Base-by-base conservation (phyloP, 2,329 filamentous ascomycete genomes). In the Trichoderma polysporum region DNA sequence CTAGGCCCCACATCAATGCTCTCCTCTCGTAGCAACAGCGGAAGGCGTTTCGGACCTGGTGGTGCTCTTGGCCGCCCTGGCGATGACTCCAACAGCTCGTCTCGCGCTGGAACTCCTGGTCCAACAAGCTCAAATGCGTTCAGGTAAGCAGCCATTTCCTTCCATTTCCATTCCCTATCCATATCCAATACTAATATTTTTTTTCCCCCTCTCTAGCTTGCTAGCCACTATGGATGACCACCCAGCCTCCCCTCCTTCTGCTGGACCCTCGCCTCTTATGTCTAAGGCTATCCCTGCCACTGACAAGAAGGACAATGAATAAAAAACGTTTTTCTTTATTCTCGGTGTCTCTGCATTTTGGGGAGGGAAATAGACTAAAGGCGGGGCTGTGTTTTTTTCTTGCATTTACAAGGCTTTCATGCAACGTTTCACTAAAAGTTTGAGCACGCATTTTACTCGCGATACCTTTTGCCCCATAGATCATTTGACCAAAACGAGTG, bases 1-100 rank as follows among this genome's bases (percentile, higher is more conserved):
- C 80, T 98, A 70, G 94, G 93, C 33, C 94, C 95, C 13, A 90
- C 91, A 61, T 94, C 92, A 69, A 91, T 97, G 85, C 91, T 97
- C 74, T 89, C 87, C 71, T 92, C 91, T n/a, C 90, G 95, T 71
- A 96, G 92, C 83, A 94, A 93, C 83, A 97, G 94, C 76, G 92
- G 93, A 70, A 89, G 93, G 72, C 89, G 90, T 76, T 85, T 95
- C 73, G 91, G 91, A 68, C 91, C 91, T 71, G 90, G 90, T 74
- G 87, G 90, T 73, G 85, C 90, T 71, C 83, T 94, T 71, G 87
- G 87, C 72, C 88, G 91, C 73, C 86, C 89, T 69, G 89, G 89
- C 68, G 93, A 97, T 74, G 93, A 97, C 73, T 97, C 94, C 69
- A 91, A 88, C 73, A 88, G 90, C 72, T 96, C 93, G 65, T 97